These are phyloP conservation scores for Ogataea hybrid DNA, from an alignment of 1,139 yeast genomes.

Conservation along the genomic window DNA sequence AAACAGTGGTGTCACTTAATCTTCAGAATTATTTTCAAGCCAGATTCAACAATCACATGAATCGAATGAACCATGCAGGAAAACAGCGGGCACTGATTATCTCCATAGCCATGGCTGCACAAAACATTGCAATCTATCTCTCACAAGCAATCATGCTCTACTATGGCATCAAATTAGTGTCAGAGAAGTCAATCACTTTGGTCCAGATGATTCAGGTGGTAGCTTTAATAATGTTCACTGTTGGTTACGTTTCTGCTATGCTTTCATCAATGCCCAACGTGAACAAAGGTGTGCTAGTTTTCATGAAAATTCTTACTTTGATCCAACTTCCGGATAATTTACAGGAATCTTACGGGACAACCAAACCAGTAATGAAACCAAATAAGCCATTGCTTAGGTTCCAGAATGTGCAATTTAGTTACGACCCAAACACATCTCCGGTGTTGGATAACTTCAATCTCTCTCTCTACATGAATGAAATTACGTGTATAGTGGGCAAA, in stretches of 20 bases:
- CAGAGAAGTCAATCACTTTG: constrained; percentile 50
- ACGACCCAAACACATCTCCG: constrained; percentile 33
- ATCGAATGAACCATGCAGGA: constrained; percentile 37
- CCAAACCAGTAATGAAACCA: constrained; percentile 21
- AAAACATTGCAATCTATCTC: constrained; percentile 50
- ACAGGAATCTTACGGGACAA: constrained; percentile 22
- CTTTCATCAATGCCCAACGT: constrained; percentile 71
- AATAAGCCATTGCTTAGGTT: constrained; percentile 37
- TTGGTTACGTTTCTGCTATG: constrained; percentile 59
- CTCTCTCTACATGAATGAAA: constrained; percentile 42
- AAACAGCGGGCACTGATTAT: constrained; percentile 49
- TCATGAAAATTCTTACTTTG: constrained; percentile 44
- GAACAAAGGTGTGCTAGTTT: constrained; percentile 74
- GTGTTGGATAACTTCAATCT: constrained; percentile 44
- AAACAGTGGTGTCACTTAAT: constrained; percentile 59
- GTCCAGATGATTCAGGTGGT: constrained; percentile 65
- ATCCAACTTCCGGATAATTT: constrained; percentile 29
- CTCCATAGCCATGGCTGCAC: constrained; percentile 62
- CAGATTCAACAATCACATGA: constrained; percentile 36
- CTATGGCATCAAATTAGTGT: constrained; percentile 73
- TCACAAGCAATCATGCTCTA: constrained; percentile 72
- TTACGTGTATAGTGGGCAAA: constrained; percentile 66
- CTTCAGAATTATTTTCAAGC: constrained; percentile 46
- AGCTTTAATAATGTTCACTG: constrained; percentile 69
- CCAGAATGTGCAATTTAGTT: constrained; percentile 46